Evolutionary conservation across 805 yeast genomes (phyloP).

Genomic region (Lachancea dasiensis): DNA sequence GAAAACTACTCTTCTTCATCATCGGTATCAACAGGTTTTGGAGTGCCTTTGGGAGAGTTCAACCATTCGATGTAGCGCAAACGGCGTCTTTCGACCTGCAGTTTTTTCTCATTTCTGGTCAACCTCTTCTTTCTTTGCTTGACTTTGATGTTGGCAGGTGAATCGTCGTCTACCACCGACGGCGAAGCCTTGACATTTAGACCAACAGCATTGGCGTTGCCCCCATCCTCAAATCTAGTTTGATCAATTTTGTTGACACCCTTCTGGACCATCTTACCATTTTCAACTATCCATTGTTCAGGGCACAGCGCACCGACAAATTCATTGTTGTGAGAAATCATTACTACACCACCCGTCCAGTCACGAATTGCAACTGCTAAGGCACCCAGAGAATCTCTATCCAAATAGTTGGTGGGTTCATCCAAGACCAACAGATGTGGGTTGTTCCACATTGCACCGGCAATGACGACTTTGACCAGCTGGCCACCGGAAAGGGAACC

Average conservation of each 20-base stretch:
- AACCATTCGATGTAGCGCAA: constrained; percentile 92
- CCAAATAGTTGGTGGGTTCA: constrained; percentile 97
- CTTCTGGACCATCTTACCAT: constrained; percentile 81
- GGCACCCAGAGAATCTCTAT: constrained; percentile 97
- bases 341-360: constrained; percentile 97
- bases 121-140: constrained; percentile 91
- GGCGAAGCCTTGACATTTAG: constrained; percentile 42
- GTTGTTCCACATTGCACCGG: constrained; percentile 99
- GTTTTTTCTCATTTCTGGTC: constrained; percentile 94
- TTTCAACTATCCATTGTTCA: constrained; percentile 96
- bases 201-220: constrained; percentile 43
- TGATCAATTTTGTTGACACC: constrained; percentile 72
- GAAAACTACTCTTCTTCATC: constrained; percentile 56
- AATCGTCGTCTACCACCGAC: constrained; percentile 61
- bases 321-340: constrained; percentile 97
- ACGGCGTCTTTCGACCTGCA: constrained; percentile 89
- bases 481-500: constrained; percentile 98
- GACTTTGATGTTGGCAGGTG: constrained; percentile 94
- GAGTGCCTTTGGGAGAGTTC: constrained; percentile 95
- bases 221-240: constrained; percentile 78
- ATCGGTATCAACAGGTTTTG: constrained; percentile 88
- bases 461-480: constrained; percentile 95
- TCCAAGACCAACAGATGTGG: constrained; percentile 94
- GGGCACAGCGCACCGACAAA: constrained; percentile 97
- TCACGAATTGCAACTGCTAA: constrained; percentile 96